Conservation (phyloP, 441 rosid species). For the Hura crepitans region DNA sequence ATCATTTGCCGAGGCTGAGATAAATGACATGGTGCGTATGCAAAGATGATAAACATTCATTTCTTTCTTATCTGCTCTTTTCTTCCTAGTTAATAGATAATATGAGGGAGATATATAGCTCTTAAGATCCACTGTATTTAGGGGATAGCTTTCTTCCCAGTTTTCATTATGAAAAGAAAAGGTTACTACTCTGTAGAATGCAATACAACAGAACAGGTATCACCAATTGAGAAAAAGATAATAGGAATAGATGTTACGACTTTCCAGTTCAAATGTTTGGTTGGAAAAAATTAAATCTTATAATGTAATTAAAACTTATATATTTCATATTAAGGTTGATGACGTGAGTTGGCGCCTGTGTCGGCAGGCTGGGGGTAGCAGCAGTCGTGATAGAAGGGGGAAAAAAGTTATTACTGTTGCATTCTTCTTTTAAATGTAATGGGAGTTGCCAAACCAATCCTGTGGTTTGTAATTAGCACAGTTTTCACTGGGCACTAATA, state of each 20-base stretch:
- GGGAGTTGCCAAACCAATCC: neutral
- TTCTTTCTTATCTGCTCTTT: neutral
- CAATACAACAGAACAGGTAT: neutral
- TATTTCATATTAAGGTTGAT: neutral
- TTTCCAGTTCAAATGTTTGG: neutral
- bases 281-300: neutral
- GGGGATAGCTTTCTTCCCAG: neutral
- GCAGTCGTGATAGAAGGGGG: neutral
- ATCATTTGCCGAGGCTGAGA: conserved; percentile 97
- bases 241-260: neutral
- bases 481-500: neutral
- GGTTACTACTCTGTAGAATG: neutral
- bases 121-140: neutral
- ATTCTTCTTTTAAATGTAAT: neutral
- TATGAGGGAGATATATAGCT: neutral
- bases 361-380: neutral
- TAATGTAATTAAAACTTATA: neutral
- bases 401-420: neutral
- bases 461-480: neutral
- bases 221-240: no score
- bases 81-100: neutral
- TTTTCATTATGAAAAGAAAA: neutral
- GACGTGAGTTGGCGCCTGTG: neutral
- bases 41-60: conserved; percentile 13
- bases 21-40: conserved; percentile 87